Evolutionary conservation across 2,329 filamentous ascomycete species (phyloP).

Genomic region (Aspergillus puulaauensis): DNA sequence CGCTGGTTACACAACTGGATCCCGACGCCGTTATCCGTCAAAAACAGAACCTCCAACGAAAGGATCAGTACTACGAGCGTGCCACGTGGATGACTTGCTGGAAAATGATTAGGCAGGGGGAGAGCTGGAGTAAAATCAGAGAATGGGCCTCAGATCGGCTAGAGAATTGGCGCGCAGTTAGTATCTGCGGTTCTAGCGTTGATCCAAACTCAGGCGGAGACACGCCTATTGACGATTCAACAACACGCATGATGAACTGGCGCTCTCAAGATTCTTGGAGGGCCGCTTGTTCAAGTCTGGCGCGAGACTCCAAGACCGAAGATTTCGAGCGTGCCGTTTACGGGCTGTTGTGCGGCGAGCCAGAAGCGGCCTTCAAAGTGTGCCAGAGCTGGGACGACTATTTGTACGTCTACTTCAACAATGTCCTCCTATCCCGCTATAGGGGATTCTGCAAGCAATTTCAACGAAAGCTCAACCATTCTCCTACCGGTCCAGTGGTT

Average conservation of each 20-base stretch:
- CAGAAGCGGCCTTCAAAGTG: constrained; percentile 72
- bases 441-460: constrained; percentile 61
- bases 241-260: constrained; percentile 44
- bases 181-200: constrained; percentile 63
- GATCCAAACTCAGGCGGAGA: constrained; percentile 27
- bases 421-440: constrained; percentile 77
- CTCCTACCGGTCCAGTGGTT: constrained; percentile 54
- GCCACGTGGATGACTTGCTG: constrained; percentile 94
- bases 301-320: constrained; percentile 64
- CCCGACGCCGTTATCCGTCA: constrained; percentile 87
- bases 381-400: constrained; percentile 82
- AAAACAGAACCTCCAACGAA: constrained; percentile 69
- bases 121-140: constrained; percentile 68
- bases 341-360: constrained; percentile 82
- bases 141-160: constrained; percentile 85
- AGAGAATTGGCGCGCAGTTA: constrained; percentile 85
- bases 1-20: constrained; percentile 82
- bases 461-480: constrained; percentile 49
- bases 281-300: constrained; percentile 44
- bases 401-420: constrained; percentile 84
- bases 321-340: constrained; percentile 88
- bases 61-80: constrained; percentile 85
- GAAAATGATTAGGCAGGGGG: constrained; percentile 86
- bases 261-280: constrained; percentile 39
- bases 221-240: constrained; percentile 35